These are phyloP conservation scores for Neurospora sp. DNA, from an alignment of 2,329 filamentous ascomycete species.

Conservation along the genomic window DNA sequence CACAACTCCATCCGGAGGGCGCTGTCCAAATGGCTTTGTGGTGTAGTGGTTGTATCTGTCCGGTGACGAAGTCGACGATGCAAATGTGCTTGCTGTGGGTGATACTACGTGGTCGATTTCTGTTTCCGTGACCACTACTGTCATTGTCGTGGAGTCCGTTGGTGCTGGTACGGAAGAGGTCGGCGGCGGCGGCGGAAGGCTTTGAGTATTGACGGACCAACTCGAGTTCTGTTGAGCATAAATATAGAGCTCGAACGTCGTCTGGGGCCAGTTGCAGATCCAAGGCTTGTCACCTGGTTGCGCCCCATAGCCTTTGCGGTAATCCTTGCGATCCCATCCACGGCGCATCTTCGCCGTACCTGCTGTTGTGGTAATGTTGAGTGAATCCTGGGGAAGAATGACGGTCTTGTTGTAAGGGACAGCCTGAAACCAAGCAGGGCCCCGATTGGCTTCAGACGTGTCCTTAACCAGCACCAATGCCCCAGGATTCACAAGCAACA, in stretches of 20 bases:
- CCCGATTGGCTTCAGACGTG: conserved; percentile 34
- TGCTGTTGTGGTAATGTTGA: conserved; percentile 6
- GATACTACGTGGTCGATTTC: conserved; percentile 7
- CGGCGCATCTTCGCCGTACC: conserved; percentile 4
- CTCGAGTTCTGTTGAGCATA: conserved; percentile 44
- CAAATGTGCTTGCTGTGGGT: conserved; percentile 2
- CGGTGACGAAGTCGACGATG: background rate
- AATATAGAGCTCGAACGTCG: conserved; percentile 46
- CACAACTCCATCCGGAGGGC: background rate
- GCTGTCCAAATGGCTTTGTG: background rate
- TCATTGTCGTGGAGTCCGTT: conserved; percentile 4
- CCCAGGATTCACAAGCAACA: conserved; percentile 29
- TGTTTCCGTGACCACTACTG: background rate
- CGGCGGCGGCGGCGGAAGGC: conserved; percentile 2
- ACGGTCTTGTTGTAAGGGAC: conserved; percentile 47
- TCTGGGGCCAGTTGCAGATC: conserved; percentile 50
- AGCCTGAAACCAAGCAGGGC: conserved; percentile 44
- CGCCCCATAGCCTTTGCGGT: conserved; percentile 26
- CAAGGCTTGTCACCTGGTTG: conserved; percentile 43
- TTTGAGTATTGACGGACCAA: conserved; percentile 12
- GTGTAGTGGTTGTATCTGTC: background rate
- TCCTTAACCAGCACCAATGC: conserved; percentile 42
- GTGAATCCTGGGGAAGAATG: conserved; percentile 32
- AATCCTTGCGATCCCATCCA: conserved; percentile 3
- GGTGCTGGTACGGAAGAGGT: conserved; percentile 9